Evolutionary conservation across 768 basidiomycete genomes (phyloP).

Genomic region (Asterophora lycoperdoides): DNA sequence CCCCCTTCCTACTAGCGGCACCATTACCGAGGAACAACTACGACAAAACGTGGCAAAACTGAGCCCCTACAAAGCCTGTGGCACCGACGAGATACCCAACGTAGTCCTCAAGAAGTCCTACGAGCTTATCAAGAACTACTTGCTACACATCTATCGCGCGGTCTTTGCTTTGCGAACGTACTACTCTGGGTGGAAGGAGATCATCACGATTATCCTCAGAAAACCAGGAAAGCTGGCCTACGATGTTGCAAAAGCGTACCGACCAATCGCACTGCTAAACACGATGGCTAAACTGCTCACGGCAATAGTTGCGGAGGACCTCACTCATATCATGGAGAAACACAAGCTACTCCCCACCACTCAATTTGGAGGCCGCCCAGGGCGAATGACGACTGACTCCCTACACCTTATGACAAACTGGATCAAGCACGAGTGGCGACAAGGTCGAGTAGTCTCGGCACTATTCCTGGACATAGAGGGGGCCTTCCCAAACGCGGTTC

Average conservation of each 20-base stretch:
- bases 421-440: slow-evolving; percentile 33
- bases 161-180: slow-evolving; percentile 23
- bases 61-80: no score
- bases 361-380: slow-evolving; percentile 29
- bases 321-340: slow-evolving; percentile 14
- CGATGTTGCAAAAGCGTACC: slow-evolving; percentile 26
- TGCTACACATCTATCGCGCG: slow-evolving; percentile 26
- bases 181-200: no score
- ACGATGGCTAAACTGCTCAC: slow-evolving; percentile 18
- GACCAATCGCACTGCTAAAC: no score
- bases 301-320: slow-evolving; percentile 17
- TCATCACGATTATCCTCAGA: no score
- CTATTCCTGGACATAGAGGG: slow-evolving; percentile 29
- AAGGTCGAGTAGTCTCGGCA: slow-evolving; percentile 18
- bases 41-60: no score
- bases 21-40: not conserved
- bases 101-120: slow-evolving; percentile 24
- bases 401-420: slow-evolving; percentile 26
- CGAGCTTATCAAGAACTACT: slow-evolving; percentile 18
- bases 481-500: slow-evolving; percentile 22
- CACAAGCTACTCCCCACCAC: slow-evolving; percentile 16
- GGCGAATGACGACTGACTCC: slow-evolving; percentile 28
- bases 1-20: not conserved
- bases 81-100: slow-evolving; percentile 28
- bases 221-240: slow-evolving; percentile 33